phyloP scores from a whole-genome alignment of 148 eudicot species.

The Cornus florida region DNA sequence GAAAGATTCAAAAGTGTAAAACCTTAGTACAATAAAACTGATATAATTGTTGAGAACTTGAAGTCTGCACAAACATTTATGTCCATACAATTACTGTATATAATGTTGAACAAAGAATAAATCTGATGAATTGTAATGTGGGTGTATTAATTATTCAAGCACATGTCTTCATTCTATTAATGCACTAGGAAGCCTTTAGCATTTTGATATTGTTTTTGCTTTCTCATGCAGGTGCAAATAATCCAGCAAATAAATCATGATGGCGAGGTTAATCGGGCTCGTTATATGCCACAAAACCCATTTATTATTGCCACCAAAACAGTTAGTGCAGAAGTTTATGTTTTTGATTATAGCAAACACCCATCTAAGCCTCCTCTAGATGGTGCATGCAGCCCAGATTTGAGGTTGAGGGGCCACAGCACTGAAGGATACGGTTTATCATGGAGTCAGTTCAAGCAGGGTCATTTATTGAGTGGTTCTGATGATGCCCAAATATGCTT shows the following conservation, averaged over 20 bases:
- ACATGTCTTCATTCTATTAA: neutral
- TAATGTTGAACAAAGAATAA: neutral
- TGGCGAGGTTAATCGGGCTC: slow-evolving; percentile 93
- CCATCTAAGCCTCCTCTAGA: slow-evolving; percentile 85
- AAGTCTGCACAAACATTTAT: neutral
- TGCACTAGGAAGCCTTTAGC: neutral
- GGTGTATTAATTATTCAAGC: neutral
- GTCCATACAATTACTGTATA: neutral
- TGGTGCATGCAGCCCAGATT: slow-evolving; percentile 73
- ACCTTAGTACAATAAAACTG: neutral
- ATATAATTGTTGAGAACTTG: neutral
- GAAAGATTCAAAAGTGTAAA: neutral
- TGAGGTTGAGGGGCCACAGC: slow-evolving; percentile 83
- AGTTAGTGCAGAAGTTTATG: slow-evolving; percentile 79
- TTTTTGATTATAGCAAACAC: slow-evolving; percentile 86
- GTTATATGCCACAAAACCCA: slow-evolving; percentile 89
- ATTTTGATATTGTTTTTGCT: neutral
- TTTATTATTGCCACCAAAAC: slow-evolving; percentile 90
- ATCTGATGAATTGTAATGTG: no score
- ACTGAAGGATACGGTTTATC: slow-evolving; percentile 83
- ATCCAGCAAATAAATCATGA: slow-evolving; percentile 90
- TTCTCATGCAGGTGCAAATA: slow-evolving; percentile 73
- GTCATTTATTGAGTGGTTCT: slow-evolving; percentile 75
- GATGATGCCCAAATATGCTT: slow-evolving; percentile 83
- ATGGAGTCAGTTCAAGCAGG: slow-evolving; percentile 74